Conservation (phyloP, 495 filamentous ascomycete species). For the Parathielavia appendiculata region DNA sequence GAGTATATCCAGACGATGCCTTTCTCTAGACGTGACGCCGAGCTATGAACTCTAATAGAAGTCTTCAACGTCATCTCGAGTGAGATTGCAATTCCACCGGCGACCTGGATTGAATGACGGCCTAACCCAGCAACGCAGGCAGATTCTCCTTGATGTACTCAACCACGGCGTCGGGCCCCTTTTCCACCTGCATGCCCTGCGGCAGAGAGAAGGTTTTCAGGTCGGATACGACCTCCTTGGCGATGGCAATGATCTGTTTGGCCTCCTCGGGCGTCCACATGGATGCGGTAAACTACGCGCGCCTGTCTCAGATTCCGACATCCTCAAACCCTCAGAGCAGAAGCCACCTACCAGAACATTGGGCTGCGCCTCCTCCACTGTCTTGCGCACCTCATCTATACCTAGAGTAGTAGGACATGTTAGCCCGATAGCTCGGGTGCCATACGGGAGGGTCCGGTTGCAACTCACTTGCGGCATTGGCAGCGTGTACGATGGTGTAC, state of each 20-base stretch:
- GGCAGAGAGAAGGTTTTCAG: slow-evolving; percentile 58
- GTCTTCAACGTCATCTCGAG: too few relatives aligned
- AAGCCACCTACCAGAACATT: slow-evolving; percentile 35
- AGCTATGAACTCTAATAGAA: background rate
- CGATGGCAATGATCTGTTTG: slow-evolving; percentile 50
- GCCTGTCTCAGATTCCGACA: background rate
- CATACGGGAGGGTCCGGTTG: background rate
- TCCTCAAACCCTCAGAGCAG: background rate
- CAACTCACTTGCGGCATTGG: slow-evolving; percentile 53
- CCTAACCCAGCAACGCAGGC: slow-evolving; percentile 42
- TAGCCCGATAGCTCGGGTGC: background rate
- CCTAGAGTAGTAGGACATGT: slow-evolving; percentile 7
- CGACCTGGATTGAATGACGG: background rate
- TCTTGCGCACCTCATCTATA: slow-evolving; percentile 28
- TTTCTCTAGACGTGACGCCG: background rate
- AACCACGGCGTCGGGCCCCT: slow-evolving; percentile 60
- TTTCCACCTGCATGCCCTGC: slow-evolving; percentile 58
- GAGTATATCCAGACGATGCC: slow-evolving; percentile 1
- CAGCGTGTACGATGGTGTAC: slow-evolving; percentile 56
- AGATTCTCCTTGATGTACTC: slow-evolving; percentile 59
- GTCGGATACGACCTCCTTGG: slow-evolving; percentile 40
- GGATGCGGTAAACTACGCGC: slow-evolving; percentile 55
- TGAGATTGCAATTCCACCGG: background rate
- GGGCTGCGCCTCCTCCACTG: slow-evolving; percentile 23
- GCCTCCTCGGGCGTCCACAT: slow-evolving; percentile 63